Evolutionary conservation across 345 rosid species (phyloP).

Genomic region (Euclidium syriacum): DNA sequence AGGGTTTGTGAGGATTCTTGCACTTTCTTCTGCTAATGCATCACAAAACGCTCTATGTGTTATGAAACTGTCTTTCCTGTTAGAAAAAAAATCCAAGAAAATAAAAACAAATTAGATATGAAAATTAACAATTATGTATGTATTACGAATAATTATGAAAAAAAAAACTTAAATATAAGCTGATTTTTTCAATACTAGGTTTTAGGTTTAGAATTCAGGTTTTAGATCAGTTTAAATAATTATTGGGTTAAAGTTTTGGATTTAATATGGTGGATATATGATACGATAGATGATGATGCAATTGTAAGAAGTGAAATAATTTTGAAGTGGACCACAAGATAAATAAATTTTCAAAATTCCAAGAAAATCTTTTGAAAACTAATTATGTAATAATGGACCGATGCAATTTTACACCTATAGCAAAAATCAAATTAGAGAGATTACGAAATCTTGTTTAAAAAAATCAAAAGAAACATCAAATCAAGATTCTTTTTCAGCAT

Average conservation of each 20-base stretch:
- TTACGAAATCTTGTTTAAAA: neutral
- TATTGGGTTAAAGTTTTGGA: no score
- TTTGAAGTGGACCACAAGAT: constrained; percentile 10
- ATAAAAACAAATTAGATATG: neutral
- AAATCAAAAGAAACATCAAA: constrained; percentile 1
- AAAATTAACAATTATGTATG: neutral
- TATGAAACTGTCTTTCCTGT: constrained; percentile 85
- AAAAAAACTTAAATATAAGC: no score
- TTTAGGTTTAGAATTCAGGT: no score
- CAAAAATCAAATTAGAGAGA: constrained; percentile 8
- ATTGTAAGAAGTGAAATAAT: constrained; percentile 30
- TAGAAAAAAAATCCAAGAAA: neutral
- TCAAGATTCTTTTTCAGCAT: constrained; percentile 35
- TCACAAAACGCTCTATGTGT: constrained; percentile 90
- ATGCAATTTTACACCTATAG: neutral
- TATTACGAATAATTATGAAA: no score
- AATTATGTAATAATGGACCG: constrained; percentile 16
- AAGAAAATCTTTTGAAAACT: constrained; percentile 18
- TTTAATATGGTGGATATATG: neutral
- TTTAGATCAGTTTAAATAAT: no score
- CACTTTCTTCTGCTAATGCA: constrained; percentile 77
- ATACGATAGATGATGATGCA: neutral
- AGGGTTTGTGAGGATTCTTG: constrained; percentile 51
- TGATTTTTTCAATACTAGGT: no score
- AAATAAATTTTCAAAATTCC: constrained; percentile 27